Percentiles rank a stretch among this genome's conserved stretches.
Evolutionary conservation across 2,329 filamentous ascomycete species (phyloP).

Genomic region (Apiospora marii): DNA sequence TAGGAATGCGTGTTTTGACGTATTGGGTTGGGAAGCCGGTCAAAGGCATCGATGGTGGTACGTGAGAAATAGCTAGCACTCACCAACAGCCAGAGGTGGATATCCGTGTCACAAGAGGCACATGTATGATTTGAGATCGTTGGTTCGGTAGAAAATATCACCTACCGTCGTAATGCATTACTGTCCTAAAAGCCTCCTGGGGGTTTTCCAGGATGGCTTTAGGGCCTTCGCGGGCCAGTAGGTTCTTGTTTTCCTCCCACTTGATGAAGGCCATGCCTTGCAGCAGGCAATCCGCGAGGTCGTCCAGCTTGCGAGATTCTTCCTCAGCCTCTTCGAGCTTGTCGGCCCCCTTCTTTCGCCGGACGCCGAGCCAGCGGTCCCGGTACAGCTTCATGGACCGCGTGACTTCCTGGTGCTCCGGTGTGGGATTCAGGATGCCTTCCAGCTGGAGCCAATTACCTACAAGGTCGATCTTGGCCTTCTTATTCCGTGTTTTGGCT

Average conservation of each 20-base stretch:
- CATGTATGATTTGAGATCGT: background rate
- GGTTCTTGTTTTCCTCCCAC: conserved; percentile 71
- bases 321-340: conserved; percentile 42
- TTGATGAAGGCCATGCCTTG: conserved; percentile 80
- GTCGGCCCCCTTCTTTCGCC: conserved; percentile 31
- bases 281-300: conserved; percentile 80
- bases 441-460: conserved; percentile 56
- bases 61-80: background rate
- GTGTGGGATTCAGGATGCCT: conserved; percentile 29
- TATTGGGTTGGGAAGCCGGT: background rate
- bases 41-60: background rate
- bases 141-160: background rate
- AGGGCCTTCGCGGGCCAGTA: conserved; percentile 19
- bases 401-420: background rate
- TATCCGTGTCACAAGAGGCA: background rate
- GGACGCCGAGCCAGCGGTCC: conserved; percentile 32
- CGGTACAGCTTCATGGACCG: conserved; percentile 30
- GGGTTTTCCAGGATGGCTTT: conserved; percentile 7
- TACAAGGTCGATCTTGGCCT: conserved; percentile 68
- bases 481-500: conserved; percentile 32
- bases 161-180: conserved; percentile 17
- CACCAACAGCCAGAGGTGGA: background rate
- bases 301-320: conserved; percentile 74
- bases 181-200: background rate
- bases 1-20: background rate